Conservation (phyloP, 768 basidiomycete species). For the Suillus occidentalis region DNA sequence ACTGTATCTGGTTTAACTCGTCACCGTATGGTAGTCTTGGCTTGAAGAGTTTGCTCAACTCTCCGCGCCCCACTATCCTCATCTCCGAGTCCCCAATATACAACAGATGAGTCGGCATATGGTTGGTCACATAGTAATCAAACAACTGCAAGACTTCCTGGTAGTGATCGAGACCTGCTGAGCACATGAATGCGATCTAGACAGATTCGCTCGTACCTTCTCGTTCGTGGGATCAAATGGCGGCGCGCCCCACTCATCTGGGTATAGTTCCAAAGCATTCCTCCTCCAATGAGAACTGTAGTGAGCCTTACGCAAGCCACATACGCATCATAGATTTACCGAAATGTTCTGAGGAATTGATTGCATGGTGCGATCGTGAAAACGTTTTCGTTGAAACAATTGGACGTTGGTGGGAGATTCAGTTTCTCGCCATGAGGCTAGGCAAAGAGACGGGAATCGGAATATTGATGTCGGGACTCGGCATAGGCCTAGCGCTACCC, state of each 20-base stretch:
- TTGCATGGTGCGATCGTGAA: background rate
- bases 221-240: background rate
- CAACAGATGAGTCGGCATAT: background rate
- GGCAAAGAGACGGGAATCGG: too few species aligned
- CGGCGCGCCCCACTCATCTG: background rate
- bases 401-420: background rate
- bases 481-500: too few species aligned
- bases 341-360: background rate
- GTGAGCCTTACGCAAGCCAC: background rate
- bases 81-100: background rate
- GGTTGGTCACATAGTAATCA: background rate
- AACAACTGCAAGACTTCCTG: background rate
- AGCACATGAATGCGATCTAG: background rate
- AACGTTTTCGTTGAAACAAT: background rate
- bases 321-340: background rate
- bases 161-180: background rate
- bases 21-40: background rate
- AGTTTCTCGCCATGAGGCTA: too few species aligned
- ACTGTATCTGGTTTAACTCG: background rate
- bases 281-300: background rate
- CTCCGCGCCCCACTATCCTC: background rate
- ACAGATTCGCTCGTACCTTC: background rate
- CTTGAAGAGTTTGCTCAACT: background rate
- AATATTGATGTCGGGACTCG: too few species aligned
- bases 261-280: background rate